Conservation (phyloP, 108 stramenopile genomes). For the Poteriospumella lacustris region DNA sequence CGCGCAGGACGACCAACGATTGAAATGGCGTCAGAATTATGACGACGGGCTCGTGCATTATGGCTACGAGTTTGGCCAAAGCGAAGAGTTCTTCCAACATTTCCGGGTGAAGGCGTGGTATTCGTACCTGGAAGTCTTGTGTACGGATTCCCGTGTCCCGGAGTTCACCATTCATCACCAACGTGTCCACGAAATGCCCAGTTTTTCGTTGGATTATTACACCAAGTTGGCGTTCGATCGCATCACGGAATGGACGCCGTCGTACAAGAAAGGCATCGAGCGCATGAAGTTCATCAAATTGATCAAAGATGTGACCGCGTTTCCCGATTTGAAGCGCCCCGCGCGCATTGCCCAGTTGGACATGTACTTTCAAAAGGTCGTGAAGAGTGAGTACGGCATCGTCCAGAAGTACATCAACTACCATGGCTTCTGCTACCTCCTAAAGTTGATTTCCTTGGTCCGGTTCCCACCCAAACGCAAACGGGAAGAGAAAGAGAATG, state of each 20-base stretch:
- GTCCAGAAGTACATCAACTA: slow-evolving; percentile 3
- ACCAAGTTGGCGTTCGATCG: background rate
- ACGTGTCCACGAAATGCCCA: slow-evolving; percentile 11
- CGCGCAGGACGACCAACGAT: background rate
- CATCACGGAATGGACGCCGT: background rate
- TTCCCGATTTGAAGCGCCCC: slow-evolving; percentile 20
- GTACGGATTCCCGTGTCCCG: background rate
- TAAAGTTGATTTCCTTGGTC: background rate
- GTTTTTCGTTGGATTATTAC: slow-evolving; percentile 14
- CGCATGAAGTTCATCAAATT: slow-evolving; percentile 1
- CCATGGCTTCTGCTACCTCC: background rate
- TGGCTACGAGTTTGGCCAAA: background rate
- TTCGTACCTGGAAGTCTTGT: slow-evolving; percentile 13
- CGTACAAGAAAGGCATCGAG: slow-evolving; percentile 9
- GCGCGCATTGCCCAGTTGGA: slow-evolving; percentile 13
- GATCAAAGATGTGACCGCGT: background rate
- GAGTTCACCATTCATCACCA: background rate
- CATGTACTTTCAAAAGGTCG: background rate
- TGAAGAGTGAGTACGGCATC: slow-evolving; percentile 1
- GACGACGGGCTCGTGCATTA: slow-evolving; percentile 19
- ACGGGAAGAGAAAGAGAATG: background rate
- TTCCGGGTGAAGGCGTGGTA: background rate
- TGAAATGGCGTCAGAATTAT: slow-evolving; percentile 14
- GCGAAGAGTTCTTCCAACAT: background rate
- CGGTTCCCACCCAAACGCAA: background rate